Evolutionary conservation across 2,329 filamentous ascomycete genomes (phyloP).

Genomic region (Penicillium sp.): DNA sequence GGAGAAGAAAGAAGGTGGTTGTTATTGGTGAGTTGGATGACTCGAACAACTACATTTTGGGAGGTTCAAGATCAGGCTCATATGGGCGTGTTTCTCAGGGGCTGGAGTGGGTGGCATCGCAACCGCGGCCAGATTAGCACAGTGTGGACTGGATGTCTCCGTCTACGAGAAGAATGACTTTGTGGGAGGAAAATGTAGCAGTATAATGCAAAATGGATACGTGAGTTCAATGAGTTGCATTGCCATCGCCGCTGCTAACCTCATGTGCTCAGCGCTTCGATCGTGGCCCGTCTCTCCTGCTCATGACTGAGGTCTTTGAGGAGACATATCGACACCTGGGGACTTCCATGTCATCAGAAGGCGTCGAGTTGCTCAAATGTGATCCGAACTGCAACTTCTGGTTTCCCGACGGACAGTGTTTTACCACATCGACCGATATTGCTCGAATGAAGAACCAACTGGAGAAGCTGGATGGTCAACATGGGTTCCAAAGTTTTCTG

Average conservation of each 20-base stretch:
- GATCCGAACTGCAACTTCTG: slow-evolving; percentile 7
- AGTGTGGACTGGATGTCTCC: slow-evolving; percentile 1
- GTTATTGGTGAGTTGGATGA: neutral
- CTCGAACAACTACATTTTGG: no score
- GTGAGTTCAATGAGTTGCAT: neutral
- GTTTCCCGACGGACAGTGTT: slow-evolving; percentile 1
- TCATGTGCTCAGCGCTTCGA: slow-evolving; percentile 3
- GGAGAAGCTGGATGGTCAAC: neutral
- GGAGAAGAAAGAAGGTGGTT: neutral
- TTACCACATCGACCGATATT: slow-evolving; percentile 3
- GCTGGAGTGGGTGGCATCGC: slow-evolving; percentile 2
- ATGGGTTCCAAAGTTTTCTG: neutral
- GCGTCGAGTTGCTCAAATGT: slow-evolving; percentile 3
- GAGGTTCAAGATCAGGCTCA: neutral
- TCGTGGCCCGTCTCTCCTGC: slow-evolving; percentile 5
- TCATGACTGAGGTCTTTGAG: slow-evolving; percentile 8
- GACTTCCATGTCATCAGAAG: slow-evolving; percentile 1
- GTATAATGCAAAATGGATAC: neutral
- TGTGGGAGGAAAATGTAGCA: slow-evolving; percentile 2
- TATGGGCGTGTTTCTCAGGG: neutral
- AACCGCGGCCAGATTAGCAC: slow-evolving; percentile 1
- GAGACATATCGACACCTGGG: slow-evolving; percentile 5
- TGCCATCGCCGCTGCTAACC: neutral
- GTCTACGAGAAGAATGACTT: slow-evolving; percentile 4
- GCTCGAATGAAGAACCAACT: slow-evolving; percentile 3